Evolutionary conservation across 495 filamentous ascomycete genomes (phyloP).

Genomic region (Neurospora tetraspora): DNA sequence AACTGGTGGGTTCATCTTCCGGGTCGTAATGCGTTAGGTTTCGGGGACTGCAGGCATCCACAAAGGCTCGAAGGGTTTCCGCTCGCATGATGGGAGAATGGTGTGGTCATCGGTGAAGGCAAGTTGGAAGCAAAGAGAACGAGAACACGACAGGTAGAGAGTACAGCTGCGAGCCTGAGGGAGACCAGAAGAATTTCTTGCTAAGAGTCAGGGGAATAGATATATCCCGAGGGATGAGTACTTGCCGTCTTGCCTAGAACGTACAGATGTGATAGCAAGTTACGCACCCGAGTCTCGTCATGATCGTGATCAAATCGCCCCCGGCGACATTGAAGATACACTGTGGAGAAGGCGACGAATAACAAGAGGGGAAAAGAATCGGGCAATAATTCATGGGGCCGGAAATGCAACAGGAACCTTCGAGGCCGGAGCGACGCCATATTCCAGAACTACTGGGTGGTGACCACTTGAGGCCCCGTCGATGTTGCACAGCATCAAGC

Average conservation of each 20-base stretch:
- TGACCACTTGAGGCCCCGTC: not conserved
- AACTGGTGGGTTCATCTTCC: not conserved
- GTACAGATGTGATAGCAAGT: not conserved
- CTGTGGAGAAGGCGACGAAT: not conserved
- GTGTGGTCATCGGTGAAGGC: not conserved
- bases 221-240: not conserved
- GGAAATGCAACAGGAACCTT: not conserved
- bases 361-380: not conserved
- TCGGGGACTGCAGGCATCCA: not conserved
- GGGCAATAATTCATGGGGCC: not conserved
- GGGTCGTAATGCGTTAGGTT: not conserved
- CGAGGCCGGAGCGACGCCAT: not conserved
- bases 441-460: not conserved
- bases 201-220: not conserved
- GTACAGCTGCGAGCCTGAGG: not conserved
- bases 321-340: not conserved
- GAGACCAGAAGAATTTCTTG: not conserved
- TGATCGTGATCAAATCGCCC: not conserved
- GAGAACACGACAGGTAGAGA: not conserved
- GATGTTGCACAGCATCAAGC: not conserved
- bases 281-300: not conserved
- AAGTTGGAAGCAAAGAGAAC: not conserved
- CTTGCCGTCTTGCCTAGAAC: not conserved
- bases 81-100: not conserved
- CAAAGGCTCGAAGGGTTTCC: not conserved